Percentiles rank a stretch among this genome's conserved stretches.
phyloP scores from a whole-genome alignment of 495 filamentous ascomycete genomes.

The Saxophila tyrrhenica region DNA sequence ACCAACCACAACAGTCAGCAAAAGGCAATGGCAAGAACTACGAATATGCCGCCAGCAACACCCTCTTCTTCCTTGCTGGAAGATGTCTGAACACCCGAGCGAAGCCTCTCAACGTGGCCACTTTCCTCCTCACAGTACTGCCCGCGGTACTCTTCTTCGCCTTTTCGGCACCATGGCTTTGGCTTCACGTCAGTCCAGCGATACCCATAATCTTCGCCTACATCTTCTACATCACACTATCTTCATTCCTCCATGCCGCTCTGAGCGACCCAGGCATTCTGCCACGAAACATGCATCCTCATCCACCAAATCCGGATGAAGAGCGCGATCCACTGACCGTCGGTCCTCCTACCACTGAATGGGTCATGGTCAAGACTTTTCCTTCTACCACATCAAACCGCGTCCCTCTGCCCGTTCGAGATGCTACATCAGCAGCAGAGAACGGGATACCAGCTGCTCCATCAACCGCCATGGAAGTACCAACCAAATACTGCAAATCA shows the following conservation, averaged over 20 bases:
- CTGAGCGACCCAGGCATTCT: constrained; percentile 86
- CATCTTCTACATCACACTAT: constrained; percentile 76
- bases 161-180: constrained; percentile 84
- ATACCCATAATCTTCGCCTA: constrained; percentile 88
- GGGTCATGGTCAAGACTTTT: constrained; percentile 57
- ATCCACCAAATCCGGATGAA: constrained; percentile 41
- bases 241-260: constrained; percentile 87
- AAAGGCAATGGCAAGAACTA: constrained; percentile 58
- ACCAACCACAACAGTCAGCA: constrained; percentile 13
- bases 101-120: constrained; percentile 83
- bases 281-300: constrained; percentile 68
- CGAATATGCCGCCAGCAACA: constrained; percentile 88
- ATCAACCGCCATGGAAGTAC: constrained; percentile 80
- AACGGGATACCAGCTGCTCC: too few relatives aligned
- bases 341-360: constrained; percentile 77
- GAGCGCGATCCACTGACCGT: constrained; percentile 67
- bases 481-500: constrained; percentile 93
- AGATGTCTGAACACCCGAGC: constrained; percentile 79
- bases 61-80: constrained; percentile 74
- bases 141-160: constrained; percentile 73
- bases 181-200: constrained; percentile 81
- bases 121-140: constrained; percentile 63
- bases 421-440: not conserved
- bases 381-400: too few relatives aligned
- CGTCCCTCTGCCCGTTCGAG: too few relatives aligned